A percentile compares a stretch with the other conserved stretches of the same genome.
Evolutionary conservation across 768 basidiomycete genomes (phyloP).

Genomic region (Calocera viscosa): DNA sequence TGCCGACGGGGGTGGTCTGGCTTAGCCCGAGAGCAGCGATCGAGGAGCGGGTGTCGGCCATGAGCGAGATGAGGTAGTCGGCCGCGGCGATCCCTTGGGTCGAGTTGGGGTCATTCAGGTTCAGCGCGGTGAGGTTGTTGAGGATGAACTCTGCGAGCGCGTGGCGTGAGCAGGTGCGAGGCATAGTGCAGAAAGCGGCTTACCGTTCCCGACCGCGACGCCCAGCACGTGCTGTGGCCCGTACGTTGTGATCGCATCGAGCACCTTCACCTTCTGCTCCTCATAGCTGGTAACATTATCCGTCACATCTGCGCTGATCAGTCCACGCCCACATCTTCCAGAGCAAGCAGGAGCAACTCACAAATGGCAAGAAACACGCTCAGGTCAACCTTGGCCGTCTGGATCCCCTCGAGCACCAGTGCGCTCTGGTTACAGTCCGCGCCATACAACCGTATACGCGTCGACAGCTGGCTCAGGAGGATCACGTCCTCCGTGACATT

Average conservation of each 20-base stretch:
- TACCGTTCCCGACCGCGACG: slow-evolving; percentile 11
- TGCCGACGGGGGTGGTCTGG: slow-evolving; percentile 59
- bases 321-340: not conserved
- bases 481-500: slow-evolving; percentile 5
- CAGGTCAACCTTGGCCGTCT: slow-evolving; percentile 7
- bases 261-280: slow-evolving; percentile 10
- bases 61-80: slow-evolving; percentile 47
- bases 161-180: not conserved
- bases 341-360: not conserved
- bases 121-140: not conserved
- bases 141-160: not conserved
- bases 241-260: slow-evolving; percentile 8
- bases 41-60: slow-evolving; percentile 46
- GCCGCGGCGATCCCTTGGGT: slow-evolving; percentile 34
- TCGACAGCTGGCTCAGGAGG: not conserved
- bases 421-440: slow-evolving; percentile 9
- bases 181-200: not conserved
- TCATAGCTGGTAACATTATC: slow-evolving; percentile 5
- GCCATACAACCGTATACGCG: not conserved
- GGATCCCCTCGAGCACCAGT: slow-evolving; percentile 11
- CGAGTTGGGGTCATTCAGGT: slow-evolving; percentile 13
- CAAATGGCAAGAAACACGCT: slow-evolving; percentile 9
- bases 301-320: not conserved
- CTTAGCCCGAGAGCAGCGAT: slow-evolving; percentile 36
- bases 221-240: slow-evolving; percentile 8